These are phyloP conservation scores for Emmonsiellopsis sp. DNA, from an alignment of 2,329 filamentous ascomycete species.

Conservation along the genomic window DNA sequence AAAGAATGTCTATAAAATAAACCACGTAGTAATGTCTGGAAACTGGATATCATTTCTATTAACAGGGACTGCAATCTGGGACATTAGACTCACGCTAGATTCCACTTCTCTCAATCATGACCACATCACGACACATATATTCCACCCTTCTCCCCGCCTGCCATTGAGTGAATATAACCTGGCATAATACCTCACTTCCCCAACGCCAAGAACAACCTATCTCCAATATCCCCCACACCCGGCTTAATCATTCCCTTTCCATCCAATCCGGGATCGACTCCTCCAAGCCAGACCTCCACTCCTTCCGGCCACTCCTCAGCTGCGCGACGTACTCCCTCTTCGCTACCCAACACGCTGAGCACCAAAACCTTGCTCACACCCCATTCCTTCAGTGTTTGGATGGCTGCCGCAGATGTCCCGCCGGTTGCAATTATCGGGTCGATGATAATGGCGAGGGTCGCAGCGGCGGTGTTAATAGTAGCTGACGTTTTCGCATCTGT, in stretches of 20 bases:
- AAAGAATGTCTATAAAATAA: no score
- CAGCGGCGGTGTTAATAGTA: slow-evolving; percentile 29
- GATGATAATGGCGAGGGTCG: slow-evolving; percentile 68
- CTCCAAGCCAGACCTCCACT: slow-evolving; percentile 64
- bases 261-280: slow-evolving; percentile 63
- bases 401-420: slow-evolving; percentile 78
- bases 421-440: slow-evolving; percentile 93
- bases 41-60: no score
- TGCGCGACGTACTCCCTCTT: slow-evolving; percentile 59
- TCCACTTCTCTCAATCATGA: no score
- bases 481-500: slow-evolving; percentile 14
- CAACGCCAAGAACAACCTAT: slow-evolving; percentile 78
- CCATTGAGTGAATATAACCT: not conserved
- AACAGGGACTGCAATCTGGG: no score
- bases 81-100: no score
- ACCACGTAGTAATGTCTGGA: no score
- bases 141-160: not conserved
- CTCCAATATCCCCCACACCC: slow-evolving; percentile 81
- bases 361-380: slow-evolving; percentile 75
- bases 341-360: slow-evolving; percentile 63
- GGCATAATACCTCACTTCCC: slow-evolving; percentile 53
- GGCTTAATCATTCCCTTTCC: slow-evolving; percentile 82
- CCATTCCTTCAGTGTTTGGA: slow-evolving; percentile 84
- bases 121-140: not conserved
- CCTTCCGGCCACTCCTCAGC: slow-evolving; percentile 61